These are phyloP conservation scores for Crithidia bombi DNA, from an alignment of 208 protist genomes.

Conservation along the genomic window DNA sequence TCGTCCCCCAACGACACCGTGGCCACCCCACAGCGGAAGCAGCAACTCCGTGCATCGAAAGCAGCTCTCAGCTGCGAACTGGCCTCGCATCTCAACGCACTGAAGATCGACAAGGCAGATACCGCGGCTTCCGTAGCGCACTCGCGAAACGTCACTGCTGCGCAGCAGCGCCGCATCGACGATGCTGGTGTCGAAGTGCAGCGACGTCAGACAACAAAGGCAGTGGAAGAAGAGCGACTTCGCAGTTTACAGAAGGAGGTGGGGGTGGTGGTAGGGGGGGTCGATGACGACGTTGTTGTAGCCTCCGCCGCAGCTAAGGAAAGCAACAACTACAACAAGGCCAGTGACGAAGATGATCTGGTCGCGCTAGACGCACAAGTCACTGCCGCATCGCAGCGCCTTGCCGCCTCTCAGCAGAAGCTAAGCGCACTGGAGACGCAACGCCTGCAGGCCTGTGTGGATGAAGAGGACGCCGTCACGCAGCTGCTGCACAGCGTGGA, in stretches of 20 bases:
- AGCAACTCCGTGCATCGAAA: conserved; percentile 3
- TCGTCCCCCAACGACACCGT: neutral
- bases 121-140: conserved; percentile 10
- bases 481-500: conserved; percentile 17
- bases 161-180: conserved; percentile 2
- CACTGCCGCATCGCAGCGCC: neutral
- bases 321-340: neutral
- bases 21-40: neutral
- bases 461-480: conserved; percentile 13
- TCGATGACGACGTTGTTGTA: too few relatives aligned
- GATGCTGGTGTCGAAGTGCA: neutral
- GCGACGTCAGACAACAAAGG: neutral
- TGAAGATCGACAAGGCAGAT: conserved; percentile 11
- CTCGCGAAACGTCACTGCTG: neutral
- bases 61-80: conserved; percentile 8
- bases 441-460: conserved; percentile 7
- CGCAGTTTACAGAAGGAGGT: neutral
- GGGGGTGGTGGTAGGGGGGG: too few relatives aligned
- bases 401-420: neutral
- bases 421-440: neutral
- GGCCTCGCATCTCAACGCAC: conserved; percentile 2
- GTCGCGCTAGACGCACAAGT: neutral
- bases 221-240: neutral
- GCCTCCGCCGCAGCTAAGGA: too few relatives aligned
- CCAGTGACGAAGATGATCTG: conserved; percentile 7